phyloP scores from a whole-genome alignment of 345 rosid species.

The Gossypium bickii region DNA sequence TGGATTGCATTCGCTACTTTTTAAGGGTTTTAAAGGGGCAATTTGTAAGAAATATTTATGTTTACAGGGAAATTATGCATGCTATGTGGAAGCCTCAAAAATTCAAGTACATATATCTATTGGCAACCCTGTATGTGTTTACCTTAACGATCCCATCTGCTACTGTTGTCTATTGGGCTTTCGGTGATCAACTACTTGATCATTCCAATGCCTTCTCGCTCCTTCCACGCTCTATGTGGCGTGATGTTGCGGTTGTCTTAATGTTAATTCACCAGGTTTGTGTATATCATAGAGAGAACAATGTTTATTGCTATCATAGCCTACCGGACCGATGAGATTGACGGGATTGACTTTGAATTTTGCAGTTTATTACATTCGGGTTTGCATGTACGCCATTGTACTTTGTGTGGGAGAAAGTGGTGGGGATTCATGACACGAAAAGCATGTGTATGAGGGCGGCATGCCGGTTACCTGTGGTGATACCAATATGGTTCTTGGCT shows the following conservation, averaged over 20 bases:
- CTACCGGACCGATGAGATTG: background rate
- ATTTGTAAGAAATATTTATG: background rate
- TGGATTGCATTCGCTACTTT: no score
- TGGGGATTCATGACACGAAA: constrained; percentile 77
- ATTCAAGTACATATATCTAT: constrained; percentile 75
- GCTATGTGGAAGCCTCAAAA: constrained; percentile 87
- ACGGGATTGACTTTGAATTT: background rate
- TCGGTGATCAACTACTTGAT: constrained; percentile 70
- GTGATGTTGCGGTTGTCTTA: constrained; percentile 62
- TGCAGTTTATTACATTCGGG: constrained; percentile 85
- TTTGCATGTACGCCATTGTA: constrained; percentile 77
- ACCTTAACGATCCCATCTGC: constrained; percentile 82
- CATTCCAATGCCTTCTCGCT: constrained; percentile 78
- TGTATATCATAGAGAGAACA: background rate
- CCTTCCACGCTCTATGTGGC: constrained; percentile 57
- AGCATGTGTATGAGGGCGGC: constrained; percentile 26
- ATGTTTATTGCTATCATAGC: background rate
- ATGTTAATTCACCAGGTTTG: constrained; percentile 86
- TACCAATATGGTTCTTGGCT: constrained; percentile 84
- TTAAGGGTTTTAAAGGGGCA: no score
- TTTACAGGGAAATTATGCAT: constrained; percentile 72
- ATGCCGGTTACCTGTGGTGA: constrained; percentile 27
- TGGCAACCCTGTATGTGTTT: constrained; percentile 73
- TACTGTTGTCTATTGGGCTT: constrained; percentile 70
- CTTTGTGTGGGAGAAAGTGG: constrained; percentile 85